A percentile compares a stretch with the other conserved stretches of the same genome.
Conservation (phyloP, 2,329 filamentous ascomycete genomes). For the Fusarium chuoi region DNA sequence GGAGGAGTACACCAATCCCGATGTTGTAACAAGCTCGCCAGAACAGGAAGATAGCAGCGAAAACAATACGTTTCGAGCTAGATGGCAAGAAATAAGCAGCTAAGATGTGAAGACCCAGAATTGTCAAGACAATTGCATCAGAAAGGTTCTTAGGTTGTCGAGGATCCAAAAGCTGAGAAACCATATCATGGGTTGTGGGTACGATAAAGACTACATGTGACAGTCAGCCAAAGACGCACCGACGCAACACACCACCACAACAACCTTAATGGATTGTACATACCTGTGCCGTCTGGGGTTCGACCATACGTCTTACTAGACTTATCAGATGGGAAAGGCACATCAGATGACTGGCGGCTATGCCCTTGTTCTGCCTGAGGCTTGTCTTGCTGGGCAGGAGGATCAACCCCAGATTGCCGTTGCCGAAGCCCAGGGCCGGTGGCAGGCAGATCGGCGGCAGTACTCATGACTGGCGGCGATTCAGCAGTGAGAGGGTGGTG, state of each 20-base stretch:
- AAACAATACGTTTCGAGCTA: conserved; percentile 76
- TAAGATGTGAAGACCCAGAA: conserved; percentile 80
- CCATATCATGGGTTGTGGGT: conserved; percentile 97
- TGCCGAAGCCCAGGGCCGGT: conserved; percentile 45
- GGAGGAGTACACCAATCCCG: conserved; percentile 90
- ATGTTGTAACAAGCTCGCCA: conserved; percentile 94
- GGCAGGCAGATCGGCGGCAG: conserved; percentile 44
- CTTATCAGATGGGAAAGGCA: conserved; percentile 41
- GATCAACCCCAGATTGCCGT: conserved; percentile 41
- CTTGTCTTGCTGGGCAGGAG: conserved; percentile 27
- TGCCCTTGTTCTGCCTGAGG: conserved; percentile 22
- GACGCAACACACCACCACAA: conserved; percentile 13
- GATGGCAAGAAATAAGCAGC: conserved; percentile 78
- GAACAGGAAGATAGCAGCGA: conserved; percentile 86
- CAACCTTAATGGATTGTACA: conserved; percentile 50
- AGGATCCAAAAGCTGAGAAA: conserved; percentile 94
- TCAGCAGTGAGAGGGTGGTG: conserved; percentile 5
- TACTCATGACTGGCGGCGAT: conserved; percentile 43
- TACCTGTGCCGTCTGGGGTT: conserved; percentile 90
- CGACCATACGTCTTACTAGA: conserved; percentile 85
- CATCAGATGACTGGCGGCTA: conserved; percentile 23
- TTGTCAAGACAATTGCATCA: conserved; percentile 80
- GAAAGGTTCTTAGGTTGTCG: conserved; percentile 95
- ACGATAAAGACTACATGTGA: conserved; percentile 84
- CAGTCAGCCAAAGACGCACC: conserved; percentile 34